Conservation (phyloP, 148 eudicot genomes). For the Hydrangea macrophylla region DNA sequence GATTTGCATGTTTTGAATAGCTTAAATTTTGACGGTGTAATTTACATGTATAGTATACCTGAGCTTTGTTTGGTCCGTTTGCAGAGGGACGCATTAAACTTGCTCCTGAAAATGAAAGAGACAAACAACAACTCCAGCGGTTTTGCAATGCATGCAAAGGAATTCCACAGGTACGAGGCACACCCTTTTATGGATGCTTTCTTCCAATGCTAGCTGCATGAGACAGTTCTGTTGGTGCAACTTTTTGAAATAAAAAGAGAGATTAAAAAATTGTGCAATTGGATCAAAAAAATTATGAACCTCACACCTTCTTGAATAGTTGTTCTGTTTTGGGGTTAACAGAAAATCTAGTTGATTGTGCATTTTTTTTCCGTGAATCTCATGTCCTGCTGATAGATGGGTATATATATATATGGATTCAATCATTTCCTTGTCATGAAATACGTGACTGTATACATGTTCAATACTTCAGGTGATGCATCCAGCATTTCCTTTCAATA, state of each 20-base stretch:
- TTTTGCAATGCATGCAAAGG: conserved; percentile 98
- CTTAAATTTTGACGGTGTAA: neutral
- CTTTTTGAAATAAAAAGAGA: neutral
- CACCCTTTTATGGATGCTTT: neutral
- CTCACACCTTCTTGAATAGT: too few relatives aligned
- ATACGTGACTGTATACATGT: neutral
- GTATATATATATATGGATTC: neutral
- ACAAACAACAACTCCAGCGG: conserved; percentile 64
- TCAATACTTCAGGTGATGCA: conserved; percentile 53
- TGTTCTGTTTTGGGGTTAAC: too few relatives aligned
- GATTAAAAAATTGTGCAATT: neutral
- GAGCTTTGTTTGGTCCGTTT: conserved; percentile 9
- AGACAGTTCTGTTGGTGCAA: neutral
- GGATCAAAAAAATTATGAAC: neutral
- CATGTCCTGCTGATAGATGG: neutral
- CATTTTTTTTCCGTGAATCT: neutral
- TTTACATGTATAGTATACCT: neutral
- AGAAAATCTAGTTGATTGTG: neutral
- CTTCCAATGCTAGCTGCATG: neutral
- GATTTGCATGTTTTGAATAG: neutral
- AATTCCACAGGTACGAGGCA: conserved; percentile 83
- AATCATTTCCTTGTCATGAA: neutral
- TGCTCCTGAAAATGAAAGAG: conserved; percentile 48
- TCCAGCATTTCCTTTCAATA: conserved; percentile 63
- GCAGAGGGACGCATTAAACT: conserved; percentile 77